Evolutionary conservation across 306 rosid genomes (phyloP).

Genomic region (Styphnolobium japonicum): DNA sequence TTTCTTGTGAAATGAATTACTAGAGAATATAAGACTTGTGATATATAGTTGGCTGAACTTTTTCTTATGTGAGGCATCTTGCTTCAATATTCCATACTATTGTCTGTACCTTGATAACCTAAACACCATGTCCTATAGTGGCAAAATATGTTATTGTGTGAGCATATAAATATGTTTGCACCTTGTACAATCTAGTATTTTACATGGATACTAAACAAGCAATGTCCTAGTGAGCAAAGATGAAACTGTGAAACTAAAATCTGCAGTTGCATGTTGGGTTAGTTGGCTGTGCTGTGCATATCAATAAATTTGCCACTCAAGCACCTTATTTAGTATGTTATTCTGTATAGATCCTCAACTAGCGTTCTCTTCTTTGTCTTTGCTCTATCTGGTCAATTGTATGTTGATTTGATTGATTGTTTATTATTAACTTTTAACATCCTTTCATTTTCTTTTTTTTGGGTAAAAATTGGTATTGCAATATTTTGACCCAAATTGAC

Average conservation of each 20-base stretch:
- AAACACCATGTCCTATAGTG: background rate
- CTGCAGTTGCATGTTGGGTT: background rate
- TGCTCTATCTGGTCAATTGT: constrained; percentile 16
- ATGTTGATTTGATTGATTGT: background rate
- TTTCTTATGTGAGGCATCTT: constrained; percentile 12
- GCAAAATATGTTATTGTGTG: background rate
- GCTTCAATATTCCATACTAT: background rate
- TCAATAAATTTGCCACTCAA: background rate
- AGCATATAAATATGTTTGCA: background rate
- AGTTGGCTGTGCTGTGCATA: background rate
- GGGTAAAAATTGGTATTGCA: background rate
- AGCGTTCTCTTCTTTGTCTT: background rate
- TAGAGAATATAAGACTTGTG: background rate
- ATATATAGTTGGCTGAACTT: background rate
- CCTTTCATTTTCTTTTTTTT: background rate
- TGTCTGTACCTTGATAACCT: background rate
- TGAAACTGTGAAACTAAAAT: constrained; percentile 15
- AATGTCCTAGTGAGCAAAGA: background rate
- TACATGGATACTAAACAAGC: background rate
- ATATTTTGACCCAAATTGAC: constrained; percentile 23
- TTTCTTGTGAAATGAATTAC: constrained; percentile 17
- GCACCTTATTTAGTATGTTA: background rate
- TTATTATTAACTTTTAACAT: background rate
- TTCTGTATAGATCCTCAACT: background rate
- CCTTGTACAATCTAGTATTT: background rate